Conservation (phyloP, 495 filamentous ascomycete genomes). For the Cairneyella variabilis region DNA sequence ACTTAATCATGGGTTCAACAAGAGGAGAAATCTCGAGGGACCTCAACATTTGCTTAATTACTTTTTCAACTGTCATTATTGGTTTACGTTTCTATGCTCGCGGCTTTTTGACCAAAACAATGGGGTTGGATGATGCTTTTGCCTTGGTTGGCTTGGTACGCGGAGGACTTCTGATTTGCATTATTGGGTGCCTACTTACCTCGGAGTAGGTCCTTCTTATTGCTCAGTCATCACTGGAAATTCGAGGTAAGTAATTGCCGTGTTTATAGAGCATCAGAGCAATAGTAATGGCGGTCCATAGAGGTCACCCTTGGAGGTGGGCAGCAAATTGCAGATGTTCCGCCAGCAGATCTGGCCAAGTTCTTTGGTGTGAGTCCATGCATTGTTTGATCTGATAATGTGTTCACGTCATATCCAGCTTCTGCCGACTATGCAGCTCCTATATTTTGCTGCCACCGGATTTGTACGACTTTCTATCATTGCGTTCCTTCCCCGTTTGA, state of each 20-base stretch:
- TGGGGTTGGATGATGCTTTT: constrained; percentile 30
- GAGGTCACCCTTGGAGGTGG: constrained; percentile 15
- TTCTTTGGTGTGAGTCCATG: constrained; percentile 25
- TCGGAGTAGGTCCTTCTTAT: background rate
- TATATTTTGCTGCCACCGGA: constrained; percentile 29
- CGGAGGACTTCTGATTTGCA: too few species aligned
- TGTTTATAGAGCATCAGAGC: background rate
- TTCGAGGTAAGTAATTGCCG: constrained; percentile 2
- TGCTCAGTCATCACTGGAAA: background rate
- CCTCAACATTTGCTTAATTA: constrained; percentile 27
- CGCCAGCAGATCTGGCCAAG: constrained; percentile 7
- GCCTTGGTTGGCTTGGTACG: constrained; percentile 27
- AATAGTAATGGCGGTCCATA: background rate
- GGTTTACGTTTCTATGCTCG: constrained; percentile 26
- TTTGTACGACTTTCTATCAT: constrained; percentile 29
- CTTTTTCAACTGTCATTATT: constrained; percentile 26
- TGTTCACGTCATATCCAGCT: too few species aligned
- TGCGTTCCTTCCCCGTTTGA: constrained; percentile 28
- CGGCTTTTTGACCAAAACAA: constrained; percentile 26
- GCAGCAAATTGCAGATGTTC: constrained; percentile 16
- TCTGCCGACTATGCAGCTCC: constrained; percentile 10
- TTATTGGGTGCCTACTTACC: background rate
- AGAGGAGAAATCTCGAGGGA: constrained; percentile 11
- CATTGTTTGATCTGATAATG: too few species aligned
- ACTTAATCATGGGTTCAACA: too few species aligned